Conservation (phyloP, 2,329 filamentous ascomycete genomes). For the Colletotrichum abscissum region DNA sequence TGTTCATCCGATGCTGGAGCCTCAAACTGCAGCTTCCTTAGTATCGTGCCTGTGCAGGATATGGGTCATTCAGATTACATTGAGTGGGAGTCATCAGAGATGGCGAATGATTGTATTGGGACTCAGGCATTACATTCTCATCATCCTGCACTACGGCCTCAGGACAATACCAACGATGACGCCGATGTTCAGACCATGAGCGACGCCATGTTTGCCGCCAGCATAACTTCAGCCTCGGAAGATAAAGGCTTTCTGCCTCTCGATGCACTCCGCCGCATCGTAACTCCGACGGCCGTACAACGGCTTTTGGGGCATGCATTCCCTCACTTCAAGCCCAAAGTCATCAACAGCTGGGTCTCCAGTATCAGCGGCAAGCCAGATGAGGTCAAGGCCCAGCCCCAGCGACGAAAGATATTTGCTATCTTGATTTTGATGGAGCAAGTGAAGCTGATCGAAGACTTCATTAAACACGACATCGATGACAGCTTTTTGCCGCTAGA, state of each 20-base stretch:
- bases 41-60: not conserved
- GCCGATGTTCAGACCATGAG: not conserved
- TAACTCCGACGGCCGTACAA: not conserved
- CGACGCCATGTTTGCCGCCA: not conserved
- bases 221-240: not conserved
- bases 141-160: not conserved
- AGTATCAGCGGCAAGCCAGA: not conserved
- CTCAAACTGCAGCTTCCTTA: not conserved
- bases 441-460: constrained; percentile 39
- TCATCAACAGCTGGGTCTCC: not conserved
- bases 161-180: not conserved
- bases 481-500: not conserved
- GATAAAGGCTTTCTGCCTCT: not conserved
- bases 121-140: not conserved
- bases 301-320: not conserved
- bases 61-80: not conserved
- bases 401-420: not conserved
- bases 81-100: not conserved
- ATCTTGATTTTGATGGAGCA: constrained; percentile 41
- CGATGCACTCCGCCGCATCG: not conserved
- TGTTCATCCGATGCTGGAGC: not conserved
- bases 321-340: not conserved
- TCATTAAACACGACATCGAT: not conserved
- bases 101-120: not conserved
- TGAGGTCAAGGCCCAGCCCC: not conserved